Evolutionary conservation across 1,284 basidiomycete species (phyloP), one percentile per base, ranked within the genome.

Genomic region (Dichomitus squalens): DNA sequence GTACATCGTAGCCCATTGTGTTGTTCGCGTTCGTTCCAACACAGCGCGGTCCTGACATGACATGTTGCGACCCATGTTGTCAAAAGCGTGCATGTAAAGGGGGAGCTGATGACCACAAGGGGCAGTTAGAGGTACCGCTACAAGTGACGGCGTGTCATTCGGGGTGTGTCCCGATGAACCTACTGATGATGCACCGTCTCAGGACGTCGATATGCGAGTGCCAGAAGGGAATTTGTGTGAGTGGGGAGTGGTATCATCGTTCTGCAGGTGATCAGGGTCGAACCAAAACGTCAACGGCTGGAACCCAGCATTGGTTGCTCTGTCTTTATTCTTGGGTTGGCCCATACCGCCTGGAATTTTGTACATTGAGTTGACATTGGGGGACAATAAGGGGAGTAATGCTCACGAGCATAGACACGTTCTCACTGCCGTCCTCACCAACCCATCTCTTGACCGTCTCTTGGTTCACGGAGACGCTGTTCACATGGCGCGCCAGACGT

Each of bases 401-500:
- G 70, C 82, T 59, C 62, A 87, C 89, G 75, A 75, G 79, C 76
- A 85, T 83, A 48, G 82, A 82, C 16, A 82, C 65, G 31, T 70
- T 77, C 68, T 90, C 87, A 55, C 85, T 79, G 0, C 88, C 90
- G 23, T 85, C 78, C 59, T 86, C 75, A 23, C 77, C 79, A 25
- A 81, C 76, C 18, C 73, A 76, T 61, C 79, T 77, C 43, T 76
- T 74, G 16, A 77, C 76, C 33, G 80, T 79, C 2, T 75, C 75
- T 40, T 79, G 79, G 36, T 83, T 78, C 7, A 90, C 76, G 68
- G 85, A 91, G 4, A 90, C 89, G 54, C 83, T 89, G 69, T 83
- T 93, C 64, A 94, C 82, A 71, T 80, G 84, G 48, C 78, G 73
- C 29, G 83, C 76, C 25, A 95, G 65, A 12, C 72, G 79, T 49